Evolutionary conservation across 1,284 basidiomycete species (phyloP).

Genomic region (Wallemia mellicola): DNA sequence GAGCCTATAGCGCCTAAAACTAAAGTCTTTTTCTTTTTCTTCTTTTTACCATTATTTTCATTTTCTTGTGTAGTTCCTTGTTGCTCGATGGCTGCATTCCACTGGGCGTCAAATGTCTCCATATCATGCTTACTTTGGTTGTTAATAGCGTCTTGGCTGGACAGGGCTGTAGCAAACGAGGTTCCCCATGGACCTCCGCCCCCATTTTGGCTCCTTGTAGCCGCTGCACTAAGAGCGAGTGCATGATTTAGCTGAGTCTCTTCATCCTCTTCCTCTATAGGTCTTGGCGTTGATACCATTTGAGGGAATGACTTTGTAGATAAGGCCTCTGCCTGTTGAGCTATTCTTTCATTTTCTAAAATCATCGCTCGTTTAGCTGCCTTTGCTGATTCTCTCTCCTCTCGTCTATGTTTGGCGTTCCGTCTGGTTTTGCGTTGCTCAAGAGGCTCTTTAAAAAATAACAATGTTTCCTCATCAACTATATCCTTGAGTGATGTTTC

Average conservation of each 20-base stretch:
- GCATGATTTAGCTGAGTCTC: neutral
- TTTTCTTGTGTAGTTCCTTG: neutral
- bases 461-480: constrained; percentile 37
- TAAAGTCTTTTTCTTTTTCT: neutral
- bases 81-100: neutral
- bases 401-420: constrained; percentile 44
- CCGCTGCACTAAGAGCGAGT: neutral
- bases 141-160: neutral
- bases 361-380: constrained; percentile 22
- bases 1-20: neutral
- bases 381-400: constrained; percentile 42
- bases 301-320: neutral
- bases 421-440: constrained; percentile 41
- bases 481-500: constrained; percentile 55
- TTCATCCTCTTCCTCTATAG: neutral
- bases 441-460: constrained; percentile 46
- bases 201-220: neutral
- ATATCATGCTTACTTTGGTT: neutral
- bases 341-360: neutral
- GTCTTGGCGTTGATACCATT: neutral
- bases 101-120: neutral
- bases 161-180: neutral
- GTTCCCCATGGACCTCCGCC: neutral
- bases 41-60: neutral
- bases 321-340: constrained; percentile 3